These are phyloP conservation scores for Adiantum capillusveneris DNA, from an alignment of 75 land plant genomes.

Conservation along the genomic window DNA sequence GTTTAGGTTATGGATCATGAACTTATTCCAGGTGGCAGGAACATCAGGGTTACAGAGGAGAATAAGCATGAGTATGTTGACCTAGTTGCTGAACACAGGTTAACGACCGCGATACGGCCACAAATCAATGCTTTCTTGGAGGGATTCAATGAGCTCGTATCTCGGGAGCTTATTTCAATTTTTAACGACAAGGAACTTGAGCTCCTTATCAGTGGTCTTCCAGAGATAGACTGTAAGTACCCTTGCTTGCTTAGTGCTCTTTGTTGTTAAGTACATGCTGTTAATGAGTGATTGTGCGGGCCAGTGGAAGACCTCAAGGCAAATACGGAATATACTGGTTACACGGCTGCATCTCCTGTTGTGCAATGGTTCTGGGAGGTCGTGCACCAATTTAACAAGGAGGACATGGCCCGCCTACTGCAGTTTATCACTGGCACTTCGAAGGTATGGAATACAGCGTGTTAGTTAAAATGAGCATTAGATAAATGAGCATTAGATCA, in stretches of 20 bases:
- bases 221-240: conserved; percentile 69
- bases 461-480: background rate
- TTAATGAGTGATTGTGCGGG: background rate
- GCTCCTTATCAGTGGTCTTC: conserved; percentile 74
- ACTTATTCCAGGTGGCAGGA: conserved; percentile 70
- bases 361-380: conserved; percentile 87
- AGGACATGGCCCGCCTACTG: conserved; percentile 69
- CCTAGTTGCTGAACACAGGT: conserved; percentile 55
- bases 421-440: conserved; percentile 86
- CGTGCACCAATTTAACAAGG: conserved; percentile 56
- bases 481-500: background rate
- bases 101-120: conserved; percentile 67
- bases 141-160: conserved; percentile 63
- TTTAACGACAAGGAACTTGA: conserved; percentile 80
- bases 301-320: conserved; percentile 66
- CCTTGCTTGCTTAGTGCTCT: background rate
- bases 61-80: conserved; percentile 72
- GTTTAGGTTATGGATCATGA: conserved; percentile 77
- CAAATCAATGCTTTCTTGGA: conserved; percentile 65
- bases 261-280: background rate
- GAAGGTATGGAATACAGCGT: conserved; percentile 30
- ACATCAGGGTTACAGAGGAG: conserved; percentile 66
- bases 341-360: conserved; percentile 57
- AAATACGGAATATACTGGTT: conserved; percentile 71
- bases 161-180: conserved; percentile 56